These are phyloP conservation scores for Colletotrichum sidae DNA, from an alignment of 2,329 filamentous ascomycete genomes.

Conservation along the genomic window DNA sequence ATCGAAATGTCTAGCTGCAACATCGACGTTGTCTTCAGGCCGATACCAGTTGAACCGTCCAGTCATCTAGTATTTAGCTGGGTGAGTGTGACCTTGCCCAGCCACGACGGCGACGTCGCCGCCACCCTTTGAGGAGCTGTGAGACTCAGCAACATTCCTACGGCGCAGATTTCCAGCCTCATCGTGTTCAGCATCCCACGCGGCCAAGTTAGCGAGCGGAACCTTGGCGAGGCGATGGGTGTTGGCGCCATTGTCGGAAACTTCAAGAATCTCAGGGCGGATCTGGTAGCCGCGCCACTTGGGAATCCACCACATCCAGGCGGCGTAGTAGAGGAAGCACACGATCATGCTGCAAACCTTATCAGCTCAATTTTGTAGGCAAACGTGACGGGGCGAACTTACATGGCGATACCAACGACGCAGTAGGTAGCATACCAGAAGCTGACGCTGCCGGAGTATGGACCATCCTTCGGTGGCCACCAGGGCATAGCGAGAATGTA, in stretches of 20 bases:
- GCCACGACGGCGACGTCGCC: background rate
- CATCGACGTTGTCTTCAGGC: too few species aligned
- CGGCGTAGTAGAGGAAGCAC: constrained; percentile 68
- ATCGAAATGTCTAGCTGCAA: fast-evolving
- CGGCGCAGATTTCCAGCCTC: constrained; percentile 50
- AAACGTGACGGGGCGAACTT: constrained; percentile 47
- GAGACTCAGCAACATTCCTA: constrained; percentile 17
- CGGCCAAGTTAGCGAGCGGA: constrained; percentile 58
- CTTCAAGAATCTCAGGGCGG: constrained; percentile 63
- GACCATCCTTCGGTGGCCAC: constrained; percentile 73
- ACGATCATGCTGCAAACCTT: constrained; percentile 53
- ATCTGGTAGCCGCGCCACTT: constrained; percentile 63
- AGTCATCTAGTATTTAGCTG: too few species aligned
- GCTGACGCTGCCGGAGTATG: constrained; percentile 71
- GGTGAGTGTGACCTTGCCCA: too few species aligned
- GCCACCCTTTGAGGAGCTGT: constrained; percentile 12
- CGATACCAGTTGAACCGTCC: too few species aligned
- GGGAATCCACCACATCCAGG: constrained; percentile 70
- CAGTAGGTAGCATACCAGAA: constrained; percentile 82
- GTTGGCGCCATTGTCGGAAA: constrained; percentile 56
- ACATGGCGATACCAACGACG: constrained; percentile 73
- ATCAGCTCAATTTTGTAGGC: too few species aligned
- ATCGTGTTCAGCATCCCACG: constrained; percentile 71
- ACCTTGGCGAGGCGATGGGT: constrained; percentile 65
- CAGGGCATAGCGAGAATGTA: constrained; percentile 79